Conservation (phyloP, 192 early-diverging fungal genomes). For the Dispira simplex region DNA sequence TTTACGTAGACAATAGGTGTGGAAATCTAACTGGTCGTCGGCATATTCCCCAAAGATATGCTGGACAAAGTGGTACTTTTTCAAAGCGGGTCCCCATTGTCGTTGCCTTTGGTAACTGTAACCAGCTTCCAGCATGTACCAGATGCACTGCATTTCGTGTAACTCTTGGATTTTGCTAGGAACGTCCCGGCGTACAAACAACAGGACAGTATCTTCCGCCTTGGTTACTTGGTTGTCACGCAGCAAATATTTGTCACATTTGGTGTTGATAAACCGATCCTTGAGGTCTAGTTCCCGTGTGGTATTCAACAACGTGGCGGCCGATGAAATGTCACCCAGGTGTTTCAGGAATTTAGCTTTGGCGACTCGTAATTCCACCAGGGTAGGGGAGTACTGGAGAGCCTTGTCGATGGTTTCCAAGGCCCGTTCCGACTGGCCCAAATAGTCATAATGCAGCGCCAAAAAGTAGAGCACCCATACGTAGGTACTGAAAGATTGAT, state of each 20-base stretch:
- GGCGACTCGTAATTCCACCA: constrained; percentile 83
- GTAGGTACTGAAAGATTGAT: constrained; percentile 60
- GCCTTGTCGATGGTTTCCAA: constrained; percentile 66
- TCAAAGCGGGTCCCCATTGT: constrained; percentile 67
- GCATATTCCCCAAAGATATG: constrained; percentile 69
- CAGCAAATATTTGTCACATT: constrained; percentile 88
- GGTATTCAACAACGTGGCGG: constrained; percentile 67
- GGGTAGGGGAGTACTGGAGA: constrained; percentile 71
- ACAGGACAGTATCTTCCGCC: constrained; percentile 67
- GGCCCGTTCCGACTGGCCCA: constrained; percentile 49
- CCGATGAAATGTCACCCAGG: constrained; percentile 51
- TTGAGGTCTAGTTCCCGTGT: constrained; percentile 80
- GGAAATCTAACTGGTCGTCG: constrained; percentile 95
- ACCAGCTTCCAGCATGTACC: constrained; percentile 74
- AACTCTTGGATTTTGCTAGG: constrained; percentile 62
- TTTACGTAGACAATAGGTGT: constrained; percentile 84
- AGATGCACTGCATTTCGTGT: constrained; percentile 81
- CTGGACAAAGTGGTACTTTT: constrained; percentile 72
- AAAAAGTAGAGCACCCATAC: constrained; percentile 89
- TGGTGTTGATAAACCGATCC: constrained; percentile 91
- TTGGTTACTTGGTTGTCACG: constrained; percentile 61
- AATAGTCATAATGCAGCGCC: constrained; percentile 76
- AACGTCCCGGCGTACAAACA: constrained; percentile 51
- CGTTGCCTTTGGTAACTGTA: constrained; percentile 49
- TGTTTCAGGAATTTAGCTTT: constrained; percentile 95